Percentiles rank a stretch among this genome's conserved stretches.
Evolutionary conservation across 805 yeast genomes (phyloP).

Genomic region (Danielia oregonensis): DNA sequence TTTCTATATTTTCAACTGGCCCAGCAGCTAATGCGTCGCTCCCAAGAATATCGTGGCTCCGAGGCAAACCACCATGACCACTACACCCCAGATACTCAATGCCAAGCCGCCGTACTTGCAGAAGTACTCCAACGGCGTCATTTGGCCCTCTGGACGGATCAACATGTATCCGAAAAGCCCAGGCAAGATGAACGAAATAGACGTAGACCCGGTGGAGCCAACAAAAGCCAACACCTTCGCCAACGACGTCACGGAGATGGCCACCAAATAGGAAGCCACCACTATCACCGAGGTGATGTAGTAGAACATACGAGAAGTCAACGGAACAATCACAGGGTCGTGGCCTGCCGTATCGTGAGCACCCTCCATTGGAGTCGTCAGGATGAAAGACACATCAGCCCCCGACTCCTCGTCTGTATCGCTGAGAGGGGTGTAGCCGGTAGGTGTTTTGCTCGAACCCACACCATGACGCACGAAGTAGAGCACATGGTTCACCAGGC

Average conservation of each 20-base stretch:
- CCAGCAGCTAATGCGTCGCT: conserved; percentile 34
- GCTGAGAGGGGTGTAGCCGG: conserved; percentile 24
- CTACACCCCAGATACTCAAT: conserved; percentile 64
- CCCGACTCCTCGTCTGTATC: conserved; percentile 17
- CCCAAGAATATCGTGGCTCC: conserved; percentile 46
- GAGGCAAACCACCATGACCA: conserved; percentile 67
- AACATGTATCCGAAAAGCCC: conserved; percentile 80
- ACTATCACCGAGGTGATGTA: conserved; percentile 35
- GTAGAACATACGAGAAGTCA: conserved; percentile 23
- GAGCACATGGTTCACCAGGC: conserved; percentile 63
- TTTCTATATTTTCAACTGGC: no score
- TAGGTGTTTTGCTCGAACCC: conserved; percentile 19
- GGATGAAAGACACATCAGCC: conserved; percentile 35
- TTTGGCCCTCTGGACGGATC: conserved; percentile 45
- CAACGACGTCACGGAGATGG: conserved; percentile 65
- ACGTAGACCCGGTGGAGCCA: conserved; percentile 91
- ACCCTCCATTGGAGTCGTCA: conserved; percentile 45
- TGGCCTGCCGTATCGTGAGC: conserved; percentile 42
- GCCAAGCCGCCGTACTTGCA: conserved; percentile 49
- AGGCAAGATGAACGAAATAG: conserved; percentile 86
- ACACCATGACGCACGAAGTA: conserved; percentile 43
- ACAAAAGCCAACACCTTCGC: conserved; percentile 82
- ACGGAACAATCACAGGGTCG: conserved; percentile 23
- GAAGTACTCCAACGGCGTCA: conserved; percentile 24
- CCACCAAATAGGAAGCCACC: conserved; percentile 54